Base-by-base conservation (phyloP, 495 filamentous ascomycete genomes). In the Staphylotrichum longicolle region DNA sequence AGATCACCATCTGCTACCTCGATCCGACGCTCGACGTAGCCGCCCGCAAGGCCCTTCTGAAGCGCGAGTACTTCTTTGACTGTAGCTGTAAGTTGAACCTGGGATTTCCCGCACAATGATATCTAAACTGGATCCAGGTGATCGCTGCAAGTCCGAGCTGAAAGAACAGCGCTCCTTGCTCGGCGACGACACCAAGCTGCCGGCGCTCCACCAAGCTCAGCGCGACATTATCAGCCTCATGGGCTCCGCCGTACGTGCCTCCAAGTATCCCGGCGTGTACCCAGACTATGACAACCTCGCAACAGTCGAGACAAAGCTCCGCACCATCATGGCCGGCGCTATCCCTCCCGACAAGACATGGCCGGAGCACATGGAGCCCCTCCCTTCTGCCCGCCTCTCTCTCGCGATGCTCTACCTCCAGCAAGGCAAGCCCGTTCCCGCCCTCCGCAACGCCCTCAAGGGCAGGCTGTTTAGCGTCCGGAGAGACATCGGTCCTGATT, bases 1-100 rank as follows among this genome's bases (percentile, higher is more conserved):
- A 93, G 69, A 75, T 92, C 45, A 83, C 82, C 56, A 84, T 90
- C 63, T 84, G 84, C 30, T 93, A 93, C 68, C 74, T 87, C 58
- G 88, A 91, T 69, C 75, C 76, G 20, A 87, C 82, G 0, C 78
- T 80, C 7, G 82, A 84, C 33, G 48, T 70, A 1, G 12, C 46
- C 0, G 15, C 5, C 4, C 62, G 70, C 2, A 80, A 79, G 30
- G 65, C 69, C 8, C 77, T 86, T 57, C 77, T 92, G 1, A 68
- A 71, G 39, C 75, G 77, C 12, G 77, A 81, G 33, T 89, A 87
- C 71, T 87, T 84, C 72, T 91, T 91, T 72, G 72, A 74, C 55
- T 92, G 89, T 71, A 58, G 54, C 41, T 92, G 89, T 71, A 50
- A 70, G 7, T 81, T 80, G 37, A 7, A 10, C 37, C 37, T 39